Evolutionary conservation across 1,284 basidiomycete species (phyloP), one percentile per base, ranked within the genome.

Genomic region (Cryptococcus sp.): DNA sequence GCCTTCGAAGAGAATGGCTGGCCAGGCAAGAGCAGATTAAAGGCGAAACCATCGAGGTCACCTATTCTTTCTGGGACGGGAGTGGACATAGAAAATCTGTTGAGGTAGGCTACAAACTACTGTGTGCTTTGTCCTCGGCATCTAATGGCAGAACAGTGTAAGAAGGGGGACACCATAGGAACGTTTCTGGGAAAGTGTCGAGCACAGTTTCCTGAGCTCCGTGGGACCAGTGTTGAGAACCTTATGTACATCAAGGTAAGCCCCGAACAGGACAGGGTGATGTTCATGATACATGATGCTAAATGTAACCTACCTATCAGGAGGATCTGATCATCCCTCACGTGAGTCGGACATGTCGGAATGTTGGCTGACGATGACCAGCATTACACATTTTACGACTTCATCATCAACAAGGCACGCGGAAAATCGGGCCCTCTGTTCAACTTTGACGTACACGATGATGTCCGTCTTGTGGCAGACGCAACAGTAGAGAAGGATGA

Each of bases 391-490:
- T 98, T 98, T 73, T 98, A 98, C 77, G 91, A 97, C 78, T 98
- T 98, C 66, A 96, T 98, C 68, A 82, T 98, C 65, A 96, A 97
- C 82, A 97, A 97, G 79, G 92, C 95, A 3, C 86, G 96, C 28
- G 96, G 96, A 20, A 98, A 98, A 78, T 97, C 93, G 0, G 96
- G 95, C 0, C 95, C 95, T 1, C 78, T 99, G 52, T 99, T 99
- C 81, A 96, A 91, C 77, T 99, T 99, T 75, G 96, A 99, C 75
- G 96, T 98, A 7, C 95, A 98, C 76, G 95, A 98, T 71, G 95
- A 99, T 72, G 89, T 98, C 11, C 89, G 96, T 4, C 77, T 99
- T 61, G 81, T 98, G n/a, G 86, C 90, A 16, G 96, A 98, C 71
- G 95, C 95, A 0, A 91, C 91, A 0, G 85, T 88, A 59, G 95